Evolutionary conservation across 2,329 filamentous ascomycete genomes (phyloP).

Genomic region (Arthroderma sp.): DNA sequence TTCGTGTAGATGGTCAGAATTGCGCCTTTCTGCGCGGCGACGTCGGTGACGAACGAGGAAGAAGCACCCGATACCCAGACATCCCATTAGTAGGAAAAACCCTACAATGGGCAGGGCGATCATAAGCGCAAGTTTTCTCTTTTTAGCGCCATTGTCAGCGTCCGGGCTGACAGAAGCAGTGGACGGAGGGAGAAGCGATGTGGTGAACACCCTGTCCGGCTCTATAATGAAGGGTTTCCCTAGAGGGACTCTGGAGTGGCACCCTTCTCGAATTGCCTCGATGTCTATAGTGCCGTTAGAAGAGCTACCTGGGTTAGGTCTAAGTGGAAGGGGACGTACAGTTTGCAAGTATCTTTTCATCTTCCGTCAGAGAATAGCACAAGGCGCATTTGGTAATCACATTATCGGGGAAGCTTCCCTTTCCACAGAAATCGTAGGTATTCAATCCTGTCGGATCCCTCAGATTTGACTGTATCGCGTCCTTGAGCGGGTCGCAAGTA

Average conservation of each 20-base stretch:
- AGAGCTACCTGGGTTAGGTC: constrained; percentile 5
- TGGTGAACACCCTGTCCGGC: constrained; percentile 29
- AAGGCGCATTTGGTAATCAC: constrained; percentile 28
- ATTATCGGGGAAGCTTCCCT: constrained; percentile 27
- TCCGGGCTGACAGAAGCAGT: constrained; percentile 13
- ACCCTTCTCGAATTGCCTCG: constrained; percentile 34
- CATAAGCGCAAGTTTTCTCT: constrained; percentile 22
- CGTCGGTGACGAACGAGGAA: constrained; percentile 31
- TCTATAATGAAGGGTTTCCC: constrained; percentile 28
- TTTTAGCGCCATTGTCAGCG: constrained; percentile 8
- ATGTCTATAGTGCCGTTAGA: constrained; percentile 21
- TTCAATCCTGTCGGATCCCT: constrained; percentile 17
- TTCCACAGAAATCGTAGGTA: constrained; percentile 26
- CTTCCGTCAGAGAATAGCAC: constrained; percentile 31
- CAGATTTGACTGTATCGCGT: constrained; percentile 21
- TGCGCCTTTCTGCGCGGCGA: constrained; percentile 17
- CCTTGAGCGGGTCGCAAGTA: constrained; percentile 23
- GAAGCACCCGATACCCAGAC: constrained; percentile 25
- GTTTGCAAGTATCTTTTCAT: constrained; percentile 30
- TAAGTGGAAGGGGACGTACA: constrained; percentile 21
- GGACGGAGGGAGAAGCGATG: constrained; percentile 24
- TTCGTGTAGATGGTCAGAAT: constrained; percentile 19
- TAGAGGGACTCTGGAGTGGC: constrained; percentile 25
- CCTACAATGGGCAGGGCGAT: constrained; percentile 32
- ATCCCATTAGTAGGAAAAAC: constrained; percentile 25